Evolutionary conservation across 768 basidiomycete species (phyloP), one percentile per base, ranked within the genome.

Genomic region (Suillus weaverae): DNA sequence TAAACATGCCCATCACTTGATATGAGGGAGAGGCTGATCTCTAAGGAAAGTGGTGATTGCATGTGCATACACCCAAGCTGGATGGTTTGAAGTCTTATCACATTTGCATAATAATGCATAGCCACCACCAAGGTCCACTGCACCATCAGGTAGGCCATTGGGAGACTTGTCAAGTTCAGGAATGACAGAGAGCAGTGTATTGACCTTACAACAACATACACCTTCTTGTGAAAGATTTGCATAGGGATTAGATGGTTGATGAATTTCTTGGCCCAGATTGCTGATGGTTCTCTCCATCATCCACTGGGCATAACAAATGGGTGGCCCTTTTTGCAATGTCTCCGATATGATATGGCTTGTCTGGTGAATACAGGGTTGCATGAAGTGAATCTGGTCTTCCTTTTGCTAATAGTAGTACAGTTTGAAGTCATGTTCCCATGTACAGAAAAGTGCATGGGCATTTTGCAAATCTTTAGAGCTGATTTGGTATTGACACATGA

Each of bases 401-500:
- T 56, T 22, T 0, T 66, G 68, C 11, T 76, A 70, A 55, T 70
- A 70, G 55, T 79, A 80, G 0, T 76, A 10, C 0, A 22, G 8
- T 46, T 81, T 72, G 26, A 73, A 80, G 0, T 77, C 77, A 0
- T 50, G 60, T 11, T 72, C 62, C 67, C 75, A 79, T 2, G 68
- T 51, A 6, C 64, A 63, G 1, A 78, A 62, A 0, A 68, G 59
- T 0, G 30, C 8, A 36, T 74, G 67, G 0, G 69, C 72, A 9
- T 65, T 44, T 6, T 33, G 14, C 10, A 75, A 61, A 7, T 77
- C 65, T 11, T 51, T n/a, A 0, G 46, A 35, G 0, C 32, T 61
- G 1, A 79, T 70, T 0, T 33, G 22, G 0, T 67, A 20, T 44
- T 78, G 72, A 16, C 60, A 66, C 1, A 76, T 16, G 0, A 77